These are phyloP conservation scores for Stipa capillata DNA, from an alignment of 176 grass and related monocot genomes.

Conservation along the genomic window DNA sequence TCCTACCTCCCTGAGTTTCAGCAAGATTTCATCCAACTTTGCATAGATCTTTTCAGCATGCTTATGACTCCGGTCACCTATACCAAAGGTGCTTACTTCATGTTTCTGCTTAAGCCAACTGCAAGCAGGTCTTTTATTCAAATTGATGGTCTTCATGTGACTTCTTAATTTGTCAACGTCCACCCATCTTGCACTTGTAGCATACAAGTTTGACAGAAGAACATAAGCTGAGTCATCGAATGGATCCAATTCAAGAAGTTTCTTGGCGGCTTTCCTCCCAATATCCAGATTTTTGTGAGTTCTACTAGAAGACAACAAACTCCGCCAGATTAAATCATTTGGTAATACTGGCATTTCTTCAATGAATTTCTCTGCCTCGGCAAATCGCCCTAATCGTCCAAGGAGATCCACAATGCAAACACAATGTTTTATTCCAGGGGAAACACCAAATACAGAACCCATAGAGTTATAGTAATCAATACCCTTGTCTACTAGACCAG, in stretches of 20 bases:
- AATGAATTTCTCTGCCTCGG: constrained; percentile 65
- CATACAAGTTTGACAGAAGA: constrained; percentile 81
- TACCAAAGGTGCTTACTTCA: constrained; percentile 70
- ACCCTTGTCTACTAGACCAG: constrained; percentile 63
- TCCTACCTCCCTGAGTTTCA: constrained; percentile 51
- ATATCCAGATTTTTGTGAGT: constrained; percentile 68
- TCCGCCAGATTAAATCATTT: constrained; percentile 85
- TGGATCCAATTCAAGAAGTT: constrained; percentile 75
- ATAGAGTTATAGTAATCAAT: constrained; percentile 65
- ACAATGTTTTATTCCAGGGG: constrained; percentile 82
- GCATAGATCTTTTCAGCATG: constrained; percentile 46
- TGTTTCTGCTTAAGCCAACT: constrained; percentile 89
- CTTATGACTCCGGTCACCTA: constrained; percentile 59
- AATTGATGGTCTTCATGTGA: constrained; percentile 86
- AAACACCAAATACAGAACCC: constrained; percentile 48
- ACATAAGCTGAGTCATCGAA: constrained; percentile 89
- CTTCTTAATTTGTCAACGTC: constrained; percentile 74
- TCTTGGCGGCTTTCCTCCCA: constrained; percentile 59
- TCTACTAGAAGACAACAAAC: constrained; percentile 77
- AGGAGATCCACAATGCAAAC: constrained; percentile 85
- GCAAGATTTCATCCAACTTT: constrained; percentile 58
- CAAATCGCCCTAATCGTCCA: constrained; percentile 57
- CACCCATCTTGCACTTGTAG: constrained; percentile 56
- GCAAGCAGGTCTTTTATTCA: constrained; percentile 75
- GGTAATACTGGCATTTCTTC: constrained; percentile 56